Base-by-base conservation (phyloP, 371 early-diverging fungal genomes). In the Nosema muscidifuracis region DNA sequence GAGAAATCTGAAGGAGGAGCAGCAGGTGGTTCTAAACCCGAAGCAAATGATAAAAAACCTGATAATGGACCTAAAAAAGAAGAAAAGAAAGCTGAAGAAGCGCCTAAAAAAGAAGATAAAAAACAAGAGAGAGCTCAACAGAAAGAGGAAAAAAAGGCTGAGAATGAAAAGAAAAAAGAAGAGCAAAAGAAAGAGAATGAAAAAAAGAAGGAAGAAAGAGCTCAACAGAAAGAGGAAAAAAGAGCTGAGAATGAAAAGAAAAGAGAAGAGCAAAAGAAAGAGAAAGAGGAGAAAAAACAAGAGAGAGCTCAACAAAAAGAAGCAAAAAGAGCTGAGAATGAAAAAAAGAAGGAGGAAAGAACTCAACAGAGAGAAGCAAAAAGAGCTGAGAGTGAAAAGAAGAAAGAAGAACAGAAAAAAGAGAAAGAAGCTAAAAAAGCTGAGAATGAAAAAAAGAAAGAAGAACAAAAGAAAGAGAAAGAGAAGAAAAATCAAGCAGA, bases 401-500 rank as follows among this genome's bases (percentile, higher is more conserved):
- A 68, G 36, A 33, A 69, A 55, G 30, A 69, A 26, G 26, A 65
- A 33, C 18, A 64, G 24, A 53, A 51, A 10, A 42, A 28, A 15
- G 53, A 50, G 18, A 33, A 51, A 43, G 53, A 62, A 34, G 28
- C 65, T 6, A 30, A 64, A 34, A 65, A 65, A 33, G 36, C 24
- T 16, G 43, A 65, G 44, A 65, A 56, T 33, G 16, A 67, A 18
- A 58, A 71, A 28, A 57, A 71, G 18, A 65, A 63, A 24, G 47
- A 66, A 20, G 50, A 40, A 26, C 30, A 30, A 31, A 64, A 43
- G 33, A 24, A 69, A 57, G 55, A 75, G 31, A 65, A 65, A 43
- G 36, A 43, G 16, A 26, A 50, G 2, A 60, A 58, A 18, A 26
- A 30, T 15, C 0, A 71, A 42, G 60, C 16, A 9, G 66, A 66